Evolutionary conservation across 768 basidiomycete species (phyloP).

Genomic region (Tephrocybe sp.): DNA sequence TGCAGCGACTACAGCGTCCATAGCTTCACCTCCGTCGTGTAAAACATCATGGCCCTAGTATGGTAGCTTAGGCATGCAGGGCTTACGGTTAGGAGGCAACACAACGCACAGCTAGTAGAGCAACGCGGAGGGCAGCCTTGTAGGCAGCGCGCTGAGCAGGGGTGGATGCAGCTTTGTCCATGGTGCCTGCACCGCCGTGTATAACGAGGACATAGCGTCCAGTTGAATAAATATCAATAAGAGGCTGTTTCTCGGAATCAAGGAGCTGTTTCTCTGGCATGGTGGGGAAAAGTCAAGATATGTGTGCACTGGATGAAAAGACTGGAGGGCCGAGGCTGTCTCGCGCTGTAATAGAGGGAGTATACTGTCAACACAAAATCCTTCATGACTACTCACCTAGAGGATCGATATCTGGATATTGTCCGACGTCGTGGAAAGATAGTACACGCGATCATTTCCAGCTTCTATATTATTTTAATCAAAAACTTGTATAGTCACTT

Average conservation of each 20-base stretch:
- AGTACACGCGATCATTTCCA: no score
- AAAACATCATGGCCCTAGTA: constrained; percentile 62
- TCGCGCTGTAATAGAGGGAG: no score
- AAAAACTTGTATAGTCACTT: constrained; percentile 54
- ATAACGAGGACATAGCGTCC: constrained; percentile 54
- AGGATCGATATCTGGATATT: no score
- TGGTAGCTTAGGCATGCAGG: not conserved
- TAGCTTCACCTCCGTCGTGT: constrained; percentile 69
- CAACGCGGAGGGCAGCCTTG: constrained; percentile 49
- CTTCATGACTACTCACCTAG: no score
- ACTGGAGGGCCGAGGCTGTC: no score
- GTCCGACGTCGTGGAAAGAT: no score
- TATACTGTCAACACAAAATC: no score
- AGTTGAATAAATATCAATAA: constrained; percentile 10
- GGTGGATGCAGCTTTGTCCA: constrained; percentile 56
- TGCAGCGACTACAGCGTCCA: constrained; percentile 80
- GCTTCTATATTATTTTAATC: no score
- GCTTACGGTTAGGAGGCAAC: not conserved
- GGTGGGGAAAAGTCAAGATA: not conserved
- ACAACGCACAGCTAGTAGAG: constrained; percentile 51
- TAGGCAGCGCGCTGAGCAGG: constrained; percentile 61
- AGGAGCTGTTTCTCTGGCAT: no score
- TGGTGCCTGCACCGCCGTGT: constrained; percentile 80
- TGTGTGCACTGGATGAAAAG: not conserved
- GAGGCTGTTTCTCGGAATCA: constrained; percentile 21